Evolutionary conservation across 139 green algal genomes (phyloP).

Genomic region (Gonium pectorale): DNA sequence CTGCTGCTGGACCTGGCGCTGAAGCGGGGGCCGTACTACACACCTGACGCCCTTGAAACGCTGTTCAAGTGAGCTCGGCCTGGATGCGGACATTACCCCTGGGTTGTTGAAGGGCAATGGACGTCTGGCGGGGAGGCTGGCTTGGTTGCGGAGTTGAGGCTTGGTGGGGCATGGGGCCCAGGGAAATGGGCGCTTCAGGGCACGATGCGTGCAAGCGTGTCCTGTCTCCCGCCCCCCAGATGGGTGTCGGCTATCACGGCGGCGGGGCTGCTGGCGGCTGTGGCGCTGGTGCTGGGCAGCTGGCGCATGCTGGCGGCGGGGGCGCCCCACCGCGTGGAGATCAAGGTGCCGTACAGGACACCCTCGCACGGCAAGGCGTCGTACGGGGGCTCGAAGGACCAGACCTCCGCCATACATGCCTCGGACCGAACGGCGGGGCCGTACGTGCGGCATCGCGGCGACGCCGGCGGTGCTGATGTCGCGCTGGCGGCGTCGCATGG

Average conservation of each 20-base stretch:
- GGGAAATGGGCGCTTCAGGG: no score
- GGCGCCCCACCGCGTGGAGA: background rate
- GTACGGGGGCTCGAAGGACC: background rate
- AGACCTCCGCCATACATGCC: background rate
- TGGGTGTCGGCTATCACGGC: conserved; percentile 11
- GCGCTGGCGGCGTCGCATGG: no score
- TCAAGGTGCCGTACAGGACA: conserved; percentile 11
- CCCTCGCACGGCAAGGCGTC: background rate
- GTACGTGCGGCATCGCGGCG: conserved; percentile 19
- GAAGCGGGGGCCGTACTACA: conserved; percentile 58
- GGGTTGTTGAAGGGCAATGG: no score
- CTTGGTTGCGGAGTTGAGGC: no score
- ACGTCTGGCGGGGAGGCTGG: no score
- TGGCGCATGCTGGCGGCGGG: conserved; percentile 45
- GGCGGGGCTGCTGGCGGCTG: conserved; percentile 31
- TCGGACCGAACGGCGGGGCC: background rate
- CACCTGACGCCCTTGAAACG: conserved; percentile 3
- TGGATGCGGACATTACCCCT: background rate
- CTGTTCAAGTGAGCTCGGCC: conserved; percentile 49
- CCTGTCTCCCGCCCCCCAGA: no score
- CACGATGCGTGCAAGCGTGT: no score
- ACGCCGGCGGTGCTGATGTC: background rate
- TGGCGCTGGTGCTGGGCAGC: conserved; percentile 34
- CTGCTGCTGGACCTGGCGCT: conserved; percentile 58
- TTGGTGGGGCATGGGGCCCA: no score